These are phyloP conservation scores for Thermochaetoides dissita DNA, from an alignment of 2,329 filamentous ascomycete genomes.

Conservation along the genomic window DNA sequence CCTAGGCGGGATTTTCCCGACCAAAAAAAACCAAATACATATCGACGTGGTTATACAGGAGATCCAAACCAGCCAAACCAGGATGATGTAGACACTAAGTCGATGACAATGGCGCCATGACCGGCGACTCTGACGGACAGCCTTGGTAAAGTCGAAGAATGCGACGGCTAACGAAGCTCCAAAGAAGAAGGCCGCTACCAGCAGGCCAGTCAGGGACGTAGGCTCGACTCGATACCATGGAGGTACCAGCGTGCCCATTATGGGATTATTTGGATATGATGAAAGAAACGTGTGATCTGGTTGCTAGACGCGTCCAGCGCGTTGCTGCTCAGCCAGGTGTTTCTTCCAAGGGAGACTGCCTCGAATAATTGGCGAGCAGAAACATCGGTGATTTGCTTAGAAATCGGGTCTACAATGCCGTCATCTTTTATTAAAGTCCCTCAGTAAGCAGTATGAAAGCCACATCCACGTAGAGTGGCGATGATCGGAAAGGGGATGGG, in stretches of 20 bases:
- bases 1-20: constrained; percentile 17
- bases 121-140: constrained; percentile 20
- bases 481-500: no score
- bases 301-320: neutral
- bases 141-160: constrained; percentile 19
- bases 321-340: neutral
- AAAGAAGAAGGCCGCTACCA: constrained; percentile 17
- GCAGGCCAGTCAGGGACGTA: constrained; percentile 4
- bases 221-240: constrained; percentile 7
- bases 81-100: constrained; percentile 21
- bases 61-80: constrained; percentile 24
- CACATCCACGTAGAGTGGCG: no score
- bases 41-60: constrained; percentile 19
- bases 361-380: no score
- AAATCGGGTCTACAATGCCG: no score
- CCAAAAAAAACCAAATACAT: constrained; percentile 22
- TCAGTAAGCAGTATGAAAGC: no score
- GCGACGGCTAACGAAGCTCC: constrained; percentile 22
- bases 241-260: constrained; percentile 8
- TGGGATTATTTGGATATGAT: neutral
- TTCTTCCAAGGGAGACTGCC: no score
- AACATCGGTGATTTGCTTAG: no score
- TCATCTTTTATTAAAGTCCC: no score
- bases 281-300: neutral
- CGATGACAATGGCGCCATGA: constrained; percentile 16